Evolutionary conservation across 176 grass and related monocot genomes (phyloP).

Genomic region (Carex littledalei): DNA sequence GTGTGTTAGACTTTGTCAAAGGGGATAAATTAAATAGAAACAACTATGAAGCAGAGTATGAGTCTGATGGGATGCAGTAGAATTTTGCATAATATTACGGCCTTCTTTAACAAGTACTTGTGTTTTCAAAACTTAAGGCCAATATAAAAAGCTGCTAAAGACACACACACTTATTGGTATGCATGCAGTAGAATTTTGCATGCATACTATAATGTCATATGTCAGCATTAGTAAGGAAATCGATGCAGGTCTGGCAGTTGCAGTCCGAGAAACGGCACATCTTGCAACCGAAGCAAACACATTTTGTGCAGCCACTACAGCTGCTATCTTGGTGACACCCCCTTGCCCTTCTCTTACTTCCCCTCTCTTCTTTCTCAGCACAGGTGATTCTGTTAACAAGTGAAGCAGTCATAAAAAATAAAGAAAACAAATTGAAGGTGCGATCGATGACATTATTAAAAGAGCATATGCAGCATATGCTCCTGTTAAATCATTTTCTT

Average conservation of each 20-base stretch:
- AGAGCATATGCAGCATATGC: neutral
- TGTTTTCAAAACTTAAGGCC: neutral
- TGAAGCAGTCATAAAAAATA: neutral
- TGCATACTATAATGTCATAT: conserved; percentile 15
- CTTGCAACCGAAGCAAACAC: conserved; percentile 91
- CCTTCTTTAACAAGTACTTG: neutral
- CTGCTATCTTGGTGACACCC: conserved; percentile 49
- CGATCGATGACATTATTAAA: no score
- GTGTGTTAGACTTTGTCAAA: no score
- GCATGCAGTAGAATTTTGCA: neutral
- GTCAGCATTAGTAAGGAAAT: conserved; percentile 39
- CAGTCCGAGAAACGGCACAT: conserved; percentile 91
- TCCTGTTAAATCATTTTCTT: neutral
- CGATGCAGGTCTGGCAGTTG: conserved; percentile 76
- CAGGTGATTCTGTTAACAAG: conserved; percentile 47
- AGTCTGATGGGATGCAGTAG: neutral
- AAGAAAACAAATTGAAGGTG: no score
- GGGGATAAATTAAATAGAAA: no score
- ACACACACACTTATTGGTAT: neutral
- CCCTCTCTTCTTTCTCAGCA: conserved; percentile 79
- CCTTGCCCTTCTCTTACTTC: conserved; percentile 61
- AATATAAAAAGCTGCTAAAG: neutral
- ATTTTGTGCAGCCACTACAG: conserved; percentile 72
- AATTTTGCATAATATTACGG: neutral
- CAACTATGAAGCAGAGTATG: no score